Conservation (phyloP, 2,329 filamentous ascomycete species). For the Alternaria postmessia region DNA sequence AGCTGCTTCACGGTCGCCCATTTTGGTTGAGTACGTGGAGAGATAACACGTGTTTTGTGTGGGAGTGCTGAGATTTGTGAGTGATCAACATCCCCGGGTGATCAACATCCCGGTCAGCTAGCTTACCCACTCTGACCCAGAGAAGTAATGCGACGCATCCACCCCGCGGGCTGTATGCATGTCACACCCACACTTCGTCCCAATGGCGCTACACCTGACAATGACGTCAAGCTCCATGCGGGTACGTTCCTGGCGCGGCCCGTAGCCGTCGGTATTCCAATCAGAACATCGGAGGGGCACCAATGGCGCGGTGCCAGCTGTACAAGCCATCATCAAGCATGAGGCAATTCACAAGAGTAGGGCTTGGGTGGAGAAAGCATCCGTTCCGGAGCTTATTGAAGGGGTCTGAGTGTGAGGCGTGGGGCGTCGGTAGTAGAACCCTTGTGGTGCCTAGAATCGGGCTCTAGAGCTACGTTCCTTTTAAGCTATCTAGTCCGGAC, state of each 20-base stretch:
- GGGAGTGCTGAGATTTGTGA: no score
- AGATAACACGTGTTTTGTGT: no score
- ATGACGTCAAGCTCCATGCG: conserved; percentile 39
- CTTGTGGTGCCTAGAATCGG: conserved; percentile 20
- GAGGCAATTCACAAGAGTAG: conserved; percentile 20
- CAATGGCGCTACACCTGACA: conserved; percentile 13
- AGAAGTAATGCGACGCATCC: conserved; percentile 20
- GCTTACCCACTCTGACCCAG: conserved; percentile 12
- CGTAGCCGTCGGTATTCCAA: conserved; percentile 36
- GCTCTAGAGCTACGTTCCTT: conserved; percentile 9
- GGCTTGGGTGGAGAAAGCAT: conserved; percentile 19
- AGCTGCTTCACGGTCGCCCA: no score
- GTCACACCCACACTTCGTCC: conserved; percentile 8
- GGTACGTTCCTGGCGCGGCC: conserved; percentile 35
- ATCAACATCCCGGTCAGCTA: no score
- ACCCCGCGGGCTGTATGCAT: conserved; percentile 21
- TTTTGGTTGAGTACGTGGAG: no score
- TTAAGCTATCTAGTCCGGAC: conserved; percentile 8
- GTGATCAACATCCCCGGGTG: no score
- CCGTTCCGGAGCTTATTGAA: conserved; percentile 22
- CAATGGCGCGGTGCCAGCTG: conserved; percentile 49
- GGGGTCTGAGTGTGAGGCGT: conserved; percentile 22
- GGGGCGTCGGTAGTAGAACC: conserved; percentile 24
- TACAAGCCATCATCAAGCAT: conserved; percentile 47
- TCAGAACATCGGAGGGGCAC: conserved; percentile 28